phyloP scores from a whole-genome alignment of 2,329 filamentous ascomycete genomes.

The Pseudocercospora eumusae region DNA sequence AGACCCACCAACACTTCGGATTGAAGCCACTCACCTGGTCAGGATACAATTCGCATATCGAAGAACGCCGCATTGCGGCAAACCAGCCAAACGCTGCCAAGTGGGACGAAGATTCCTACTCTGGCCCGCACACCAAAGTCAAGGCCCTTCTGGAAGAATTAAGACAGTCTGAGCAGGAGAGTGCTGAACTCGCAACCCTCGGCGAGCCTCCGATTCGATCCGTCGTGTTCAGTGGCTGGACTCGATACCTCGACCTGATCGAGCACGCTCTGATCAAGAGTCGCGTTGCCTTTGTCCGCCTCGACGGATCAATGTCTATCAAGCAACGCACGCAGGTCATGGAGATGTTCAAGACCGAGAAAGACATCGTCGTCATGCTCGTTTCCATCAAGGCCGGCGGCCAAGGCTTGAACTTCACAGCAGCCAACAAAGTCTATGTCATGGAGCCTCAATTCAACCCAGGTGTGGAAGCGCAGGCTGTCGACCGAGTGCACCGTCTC shows the following conservation, averaged over 20 bases:
- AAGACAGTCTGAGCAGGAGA: conserved; percentile 63
- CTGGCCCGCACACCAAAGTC: conserved; percentile 90
- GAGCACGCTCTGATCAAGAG: conserved; percentile 72
- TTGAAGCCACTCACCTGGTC: conserved; percentile 69
- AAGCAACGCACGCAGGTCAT: conserved; percentile 72
- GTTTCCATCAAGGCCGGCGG: conserved; percentile 92
- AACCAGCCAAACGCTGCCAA: conserved; percentile 53
- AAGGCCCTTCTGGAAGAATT: conserved; percentile 77
- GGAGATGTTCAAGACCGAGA: conserved; percentile 73
- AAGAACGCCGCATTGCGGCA: conserved; percentile 54
- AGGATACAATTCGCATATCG: conserved; percentile 49
- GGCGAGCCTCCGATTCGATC: conserved; percentile 71
- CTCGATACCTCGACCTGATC: conserved; percentile 88
- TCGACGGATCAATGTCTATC: conserved; percentile 87
- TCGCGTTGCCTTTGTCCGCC: conserved; percentile 70
- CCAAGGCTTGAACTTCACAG: conserved; percentile 84
- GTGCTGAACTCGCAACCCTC: conserved; percentile 56
- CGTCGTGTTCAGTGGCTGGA: conserved; percentile 96
- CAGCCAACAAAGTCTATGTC: conserved; percentile 84
- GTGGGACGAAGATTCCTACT: conserved; percentile 65
- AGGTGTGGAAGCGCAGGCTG: conserved; percentile 87
- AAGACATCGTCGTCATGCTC: conserved; percentile 73
- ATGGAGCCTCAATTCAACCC: conserved; percentile 99
- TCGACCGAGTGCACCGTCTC: conserved; percentile 88
- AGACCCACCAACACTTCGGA: conserved; percentile 61